Evolutionary conservation across 2,329 filamentous ascomycete genomes (phyloP), one percentile per base, ranked within the genome.

Genomic region (Colletotrichum horii): DNA sequence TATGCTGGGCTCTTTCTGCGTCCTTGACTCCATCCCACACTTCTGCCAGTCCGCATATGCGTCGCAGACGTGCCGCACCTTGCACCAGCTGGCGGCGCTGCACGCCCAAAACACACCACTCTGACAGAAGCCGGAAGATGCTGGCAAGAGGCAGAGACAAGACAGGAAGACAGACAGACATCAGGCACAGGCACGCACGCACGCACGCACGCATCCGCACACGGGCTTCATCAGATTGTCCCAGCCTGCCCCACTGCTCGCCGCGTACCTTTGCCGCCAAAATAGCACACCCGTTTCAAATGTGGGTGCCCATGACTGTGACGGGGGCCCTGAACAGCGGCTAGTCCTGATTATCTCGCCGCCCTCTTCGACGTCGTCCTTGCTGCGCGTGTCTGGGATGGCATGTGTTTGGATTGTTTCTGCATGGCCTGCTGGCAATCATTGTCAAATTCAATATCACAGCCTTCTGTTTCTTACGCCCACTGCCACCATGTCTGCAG

Each of bases 201-300:
- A 70, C 32, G 8, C 43, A 56, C 60, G 8, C 43, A 69, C 30
- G 12, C 70, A 76, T 19, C 15, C 58, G 28, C 38, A 12, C 64
- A 64, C 15, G 67, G 65, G 36, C 58, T 70, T 70, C 66, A 66
- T 70, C 65, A 52, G 65, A 72, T 48, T 48, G 30, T 72, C 30
- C 68, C 68, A 48, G 55, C 32, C 34, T 43, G 32, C 70, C 70
- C 73, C 73, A 66, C 65, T 64, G 70, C 70, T 28, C 48, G 58
- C 43, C 48, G 70, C 43, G 43, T 52, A 66, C 58, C 38, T 66
- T 55, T n/a, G 65, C 70, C 70, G 74, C 71, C 65, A 70, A 74
- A 76, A 66, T 74, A 76, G 65, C 71, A 65, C 30, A 61, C 36
- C 48, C 28, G 70, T 76, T 76, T 76, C 74, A 66, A 60, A 66